Percentiles rank a stretch among this genome's conserved stretches.
Conservation (phyloP, 208 protist genomes). For the Leishmania aethiopica region DNA sequence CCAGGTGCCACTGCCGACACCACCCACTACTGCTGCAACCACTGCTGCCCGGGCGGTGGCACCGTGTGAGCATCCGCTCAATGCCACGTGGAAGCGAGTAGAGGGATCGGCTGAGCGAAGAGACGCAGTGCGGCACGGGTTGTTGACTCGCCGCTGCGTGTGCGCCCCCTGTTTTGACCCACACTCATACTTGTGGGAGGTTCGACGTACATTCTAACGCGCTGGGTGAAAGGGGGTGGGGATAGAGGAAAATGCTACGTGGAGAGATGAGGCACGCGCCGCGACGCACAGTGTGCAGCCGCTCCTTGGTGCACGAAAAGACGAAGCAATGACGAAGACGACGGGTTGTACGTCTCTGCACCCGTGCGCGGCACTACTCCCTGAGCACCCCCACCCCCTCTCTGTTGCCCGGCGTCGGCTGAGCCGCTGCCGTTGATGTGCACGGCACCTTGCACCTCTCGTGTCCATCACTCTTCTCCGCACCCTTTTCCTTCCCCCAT, state of each 20-base stretch:
- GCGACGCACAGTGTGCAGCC: background rate
- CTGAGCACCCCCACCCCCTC: background rate
- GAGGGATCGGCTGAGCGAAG: background rate
- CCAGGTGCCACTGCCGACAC: background rate
- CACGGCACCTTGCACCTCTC: background rate
- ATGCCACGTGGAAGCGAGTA: background rate
- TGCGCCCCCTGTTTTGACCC: no score
- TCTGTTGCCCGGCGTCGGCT: background rate
- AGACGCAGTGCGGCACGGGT: background rate
- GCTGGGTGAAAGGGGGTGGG: background rate
- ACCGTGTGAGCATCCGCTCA: background rate
- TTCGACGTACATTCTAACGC: background rate
- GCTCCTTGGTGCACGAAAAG: background rate
- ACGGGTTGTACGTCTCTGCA: background rate
- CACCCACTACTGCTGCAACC: constrained; percentile 15
- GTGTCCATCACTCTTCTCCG: background rate
- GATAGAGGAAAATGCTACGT: no score
- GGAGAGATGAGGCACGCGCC: background rate
- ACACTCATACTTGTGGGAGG: background rate
- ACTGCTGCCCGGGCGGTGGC: constrained; percentile 12
- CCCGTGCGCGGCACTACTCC: background rate
- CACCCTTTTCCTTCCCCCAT: background rate
- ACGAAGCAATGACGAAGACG: background rate
- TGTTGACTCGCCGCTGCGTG: background rate
- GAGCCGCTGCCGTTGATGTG: background rate